Evolutionary conservation across 169 alveolate genomes (phyloP), one percentile per base, ranked within the genome.

Genomic region (Cryptosporidium sp.): DNA sequence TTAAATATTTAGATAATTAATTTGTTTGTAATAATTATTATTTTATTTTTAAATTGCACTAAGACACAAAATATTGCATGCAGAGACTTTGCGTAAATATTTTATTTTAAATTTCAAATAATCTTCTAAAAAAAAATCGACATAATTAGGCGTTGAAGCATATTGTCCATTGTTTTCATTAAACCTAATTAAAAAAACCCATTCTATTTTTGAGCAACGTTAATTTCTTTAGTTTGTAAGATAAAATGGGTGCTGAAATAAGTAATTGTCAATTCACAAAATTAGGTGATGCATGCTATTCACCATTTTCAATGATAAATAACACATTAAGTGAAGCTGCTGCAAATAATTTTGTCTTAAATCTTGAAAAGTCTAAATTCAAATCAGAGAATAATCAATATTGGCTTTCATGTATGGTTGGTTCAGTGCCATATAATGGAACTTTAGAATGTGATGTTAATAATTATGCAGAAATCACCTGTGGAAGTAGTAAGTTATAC

Each of bases 401-500:
- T 39, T 10, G 35, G 52, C 35, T 73, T 16, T 29, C 86, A 23
- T 73, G 86, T 73, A 35, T 73, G n/a, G 48, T 35, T 10, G 44
- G n/a, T 2, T 51, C 45, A 52, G 42, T n/a, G n/a, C 45, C 44
- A 29, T 53, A 53, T 21, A 33, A 53, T 53, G 86, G 86, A 18
- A 73, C 61, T 12, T 53, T 73, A 18, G 14, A 31, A 0, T 73
- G 86, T 33, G 62, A 69, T 0, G 12, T 52, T 35, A 14, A 53
- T 1, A 73, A 26, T n/a, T 33, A 56, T 60, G 69, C 86, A 14
- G 37, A 72, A 33, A 73, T 73, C 16, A 44, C 26, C 4, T 73
- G 86, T 60, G 86, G 86, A 37, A 53, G 37, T 9, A 56, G 86
- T 73, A 73, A 73, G 86, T 73, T 73, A n/a, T 3, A 5, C 6